These are phyloP conservation scores for Crucibulum laeve DNA, from an alignment of 768 basidiomycete species.

Conservation along the genomic window DNA sequence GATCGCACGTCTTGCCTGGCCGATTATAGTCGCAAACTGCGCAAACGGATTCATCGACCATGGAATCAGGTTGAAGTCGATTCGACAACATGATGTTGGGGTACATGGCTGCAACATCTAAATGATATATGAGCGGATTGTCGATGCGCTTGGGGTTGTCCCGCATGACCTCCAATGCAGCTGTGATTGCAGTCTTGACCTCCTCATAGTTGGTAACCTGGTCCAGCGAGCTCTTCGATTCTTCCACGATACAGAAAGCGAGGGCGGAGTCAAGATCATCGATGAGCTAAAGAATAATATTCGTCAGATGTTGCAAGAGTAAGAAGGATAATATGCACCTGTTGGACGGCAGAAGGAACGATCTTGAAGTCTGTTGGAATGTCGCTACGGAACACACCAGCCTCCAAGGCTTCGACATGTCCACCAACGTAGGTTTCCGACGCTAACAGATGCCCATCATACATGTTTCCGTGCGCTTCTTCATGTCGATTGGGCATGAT, in stretches of 20 bases:
- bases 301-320: constrained; percentile 4
- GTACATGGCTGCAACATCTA: constrained; percentile 99
- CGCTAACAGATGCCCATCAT: constrained; percentile 92
- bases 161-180: constrained; percentile 81
- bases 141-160: constrained; percentile 88
- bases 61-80: constrained; percentile 95
- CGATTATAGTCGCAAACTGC: constrained; percentile 98
- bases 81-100: constrained; percentile 99
- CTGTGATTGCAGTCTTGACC: constrained; percentile 75
- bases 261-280: constrained; percentile 92
- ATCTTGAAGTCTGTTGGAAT: constrained; percentile 95
- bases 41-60: constrained; percentile 93
- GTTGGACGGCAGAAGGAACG: constrained; percentile 78
- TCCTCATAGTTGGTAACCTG: constrained; percentile 93
- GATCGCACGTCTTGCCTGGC: constrained; percentile 92
- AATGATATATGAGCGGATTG: constrained; percentile 94
- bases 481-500: constrained; percentile 99
- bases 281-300: constrained; percentile 61
- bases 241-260: constrained; percentile 82
- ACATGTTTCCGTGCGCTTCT: constrained; percentile 87
- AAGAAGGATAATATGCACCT: constrained; percentile 38
- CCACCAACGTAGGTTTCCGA: constrained; percentile 99
- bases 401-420: constrained; percentile 97
- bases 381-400: constrained; percentile 96
- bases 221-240: constrained; percentile 74